A percentile compares a stretch with the other conserved stretches of the same genome.
Evolutionary conservation across 352 stramenopile species (phyloP).

Genomic region (Phytophthora citricola): DNA sequence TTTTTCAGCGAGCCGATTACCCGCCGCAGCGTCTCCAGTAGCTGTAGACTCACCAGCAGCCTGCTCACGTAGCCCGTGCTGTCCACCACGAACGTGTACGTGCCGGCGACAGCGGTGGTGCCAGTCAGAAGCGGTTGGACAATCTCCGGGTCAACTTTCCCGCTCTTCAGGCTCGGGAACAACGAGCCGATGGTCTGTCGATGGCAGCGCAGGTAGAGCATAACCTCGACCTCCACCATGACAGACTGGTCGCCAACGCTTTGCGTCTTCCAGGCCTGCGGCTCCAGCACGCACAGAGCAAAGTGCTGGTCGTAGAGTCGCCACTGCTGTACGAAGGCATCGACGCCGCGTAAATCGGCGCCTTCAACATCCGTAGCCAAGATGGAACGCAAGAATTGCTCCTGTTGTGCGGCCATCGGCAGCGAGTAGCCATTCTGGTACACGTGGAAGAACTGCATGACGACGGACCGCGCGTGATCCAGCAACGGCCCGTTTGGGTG

Average conservation of each 20-base stretch:
- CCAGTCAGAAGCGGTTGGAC: slow-evolving; percentile 29
- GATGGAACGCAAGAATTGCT: slow-evolving; percentile 38
- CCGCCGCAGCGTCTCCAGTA: slow-evolving; percentile 40
- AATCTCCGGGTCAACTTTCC: slow-evolving; percentile 15
- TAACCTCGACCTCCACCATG: slow-evolving; percentile 37
- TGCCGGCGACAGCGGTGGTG: slow-evolving; percentile 25
- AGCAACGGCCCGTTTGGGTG: slow-evolving; percentile 17
- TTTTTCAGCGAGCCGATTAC: slow-evolving; percentile 33
- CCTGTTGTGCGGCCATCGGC: slow-evolving; percentile 15
- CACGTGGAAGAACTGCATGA: slow-evolving; percentile 39
- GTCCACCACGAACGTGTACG: slow-evolving; percentile 40
- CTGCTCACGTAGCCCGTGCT: slow-evolving; percentile 30
- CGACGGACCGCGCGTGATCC: slow-evolving; percentile 26
- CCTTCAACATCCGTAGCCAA: slow-evolving; percentile 35
- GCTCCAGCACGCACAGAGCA: slow-evolving; percentile 28
- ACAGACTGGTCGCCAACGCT: slow-evolving; percentile 26
- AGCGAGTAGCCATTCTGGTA: slow-evolving; percentile 43
- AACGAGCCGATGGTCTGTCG: slow-evolving; percentile 29
- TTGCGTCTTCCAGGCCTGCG: slow-evolving; percentile 31
- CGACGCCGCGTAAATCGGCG: slow-evolving; percentile 16
- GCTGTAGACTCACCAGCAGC: slow-evolving; percentile 34
- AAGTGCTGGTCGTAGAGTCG: slow-evolving; percentile 36
- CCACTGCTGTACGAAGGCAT: slow-evolving; percentile 43
- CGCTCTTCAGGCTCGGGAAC: slow-evolving; percentile 40
- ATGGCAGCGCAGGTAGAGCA: slow-evolving; percentile 42